These are phyloP conservation scores for Eucalyptus pumila DNA, from an alignment of 345 rosid genomes.

Conservation along the genomic window DNA sequence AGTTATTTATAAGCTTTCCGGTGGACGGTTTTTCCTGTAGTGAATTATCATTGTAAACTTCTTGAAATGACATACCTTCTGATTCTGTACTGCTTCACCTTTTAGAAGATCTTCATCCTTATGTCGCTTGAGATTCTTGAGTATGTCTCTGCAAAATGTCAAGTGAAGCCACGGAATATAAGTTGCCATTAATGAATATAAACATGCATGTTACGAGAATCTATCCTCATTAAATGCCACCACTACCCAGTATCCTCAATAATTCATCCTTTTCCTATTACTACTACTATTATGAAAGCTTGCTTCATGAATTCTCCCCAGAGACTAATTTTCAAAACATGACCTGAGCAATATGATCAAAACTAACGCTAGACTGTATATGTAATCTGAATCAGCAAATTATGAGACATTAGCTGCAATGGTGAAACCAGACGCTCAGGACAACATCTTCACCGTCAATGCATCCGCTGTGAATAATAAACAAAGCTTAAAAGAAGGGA, in stretches of 20 bases:
- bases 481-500: background rate
- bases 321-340: background rate
- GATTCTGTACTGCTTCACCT: slow-evolving; percentile 90
- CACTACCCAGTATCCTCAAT: background rate
- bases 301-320: background rate
- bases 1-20: background rate
- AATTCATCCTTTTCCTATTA: background rate
- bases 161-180: background rate
- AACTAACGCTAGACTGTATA: background rate
- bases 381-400: background rate
- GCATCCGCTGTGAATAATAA: background rate
- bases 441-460: background rate
- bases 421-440: background rate
- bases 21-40: background rate
- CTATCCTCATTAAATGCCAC: background rate
- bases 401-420: background rate
- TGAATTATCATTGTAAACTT: background rate
- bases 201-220: background rate
- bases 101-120: slow-evolving; percentile 81
- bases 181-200: background rate
- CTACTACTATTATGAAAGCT: background rate
- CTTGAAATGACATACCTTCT: slow-evolving; percentile 30
- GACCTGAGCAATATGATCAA: background rate
- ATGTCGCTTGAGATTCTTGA: slow-evolving; percentile 61
- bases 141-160: slow-evolving; percentile 30